Evolutionary conservation across 148 eudicot genomes (phyloP), one percentile per base, ranked within the genome.

Genomic region (Vaccinium vitisidaea): DNA sequence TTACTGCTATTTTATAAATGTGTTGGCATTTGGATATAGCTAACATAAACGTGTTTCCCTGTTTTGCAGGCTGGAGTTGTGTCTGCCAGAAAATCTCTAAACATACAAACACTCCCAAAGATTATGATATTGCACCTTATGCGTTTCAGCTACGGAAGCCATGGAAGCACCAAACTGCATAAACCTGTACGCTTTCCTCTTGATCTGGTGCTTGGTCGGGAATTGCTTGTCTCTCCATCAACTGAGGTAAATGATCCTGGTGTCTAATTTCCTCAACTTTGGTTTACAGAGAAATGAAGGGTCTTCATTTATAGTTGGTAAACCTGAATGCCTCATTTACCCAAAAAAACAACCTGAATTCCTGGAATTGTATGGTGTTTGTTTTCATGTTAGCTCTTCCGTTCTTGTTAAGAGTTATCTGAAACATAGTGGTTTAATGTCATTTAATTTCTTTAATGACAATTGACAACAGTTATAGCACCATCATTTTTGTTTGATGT

Each of bases 91-190:
- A 96, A 96, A 88, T 92, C 95, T 83, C 87, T 93, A 43, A 91
- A 92, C 88, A 92, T 96, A 81, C 94, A 89, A 86, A 89, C 93
- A 78, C 92, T 95, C 52, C 91, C 99, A 30, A 92, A 95, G 90
- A 91, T 96, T 27, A 86, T 96, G 97, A 92, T 96, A 84, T 83
- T 96, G 91, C 99, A 96, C 85, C 85, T 96, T 86, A 96, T 92
- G 99, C 98, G 99, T 70, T 96, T 96, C 87, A 91, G 95, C 90
- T 96, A 93, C 86, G 96, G 92, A 82, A 94, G 91, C 86, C 91
- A 92, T 87, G 97, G 98, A 87, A 96, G 99, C 86, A 93, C 94
- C 73, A 96, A 96, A 79, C 84, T 96, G 89, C 92, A 92, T 84
- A 96, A 94, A 88, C 91, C 97, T 43, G 90, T 94, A 16, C 93